phyloP scores from a whole-genome alignment of 768 basidiomycete species.

The Calocera viscosa region DNA sequence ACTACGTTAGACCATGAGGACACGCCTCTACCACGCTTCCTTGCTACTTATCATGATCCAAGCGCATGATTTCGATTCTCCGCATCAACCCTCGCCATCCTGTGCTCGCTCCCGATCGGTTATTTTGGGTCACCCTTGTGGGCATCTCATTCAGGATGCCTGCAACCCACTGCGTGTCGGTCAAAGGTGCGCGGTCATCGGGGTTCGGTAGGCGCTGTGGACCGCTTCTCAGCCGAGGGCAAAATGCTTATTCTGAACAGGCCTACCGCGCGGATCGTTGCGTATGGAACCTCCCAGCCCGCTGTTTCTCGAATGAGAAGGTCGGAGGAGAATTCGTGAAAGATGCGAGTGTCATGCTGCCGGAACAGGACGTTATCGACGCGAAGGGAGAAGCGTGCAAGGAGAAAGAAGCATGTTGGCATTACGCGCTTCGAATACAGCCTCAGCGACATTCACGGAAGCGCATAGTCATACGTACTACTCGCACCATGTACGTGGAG shows the following conservation, averaged over 20 bases:
- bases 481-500: conserved; percentile 68
- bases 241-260: not conserved
- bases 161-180: conserved; percentile 72
- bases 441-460: not conserved
- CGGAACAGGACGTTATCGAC: conserved; percentile 94
- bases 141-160: conserved; percentile 41
- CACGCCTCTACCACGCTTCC: not conserved
- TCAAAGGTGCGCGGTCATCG: conserved; percentile 77
- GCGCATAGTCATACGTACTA: conserved; percentile 43
- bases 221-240: not conserved
- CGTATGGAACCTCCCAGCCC: conserved; percentile 88
- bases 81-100: conserved; percentile 76
- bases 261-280: conserved; percentile 60
- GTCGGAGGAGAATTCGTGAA: conserved; percentile 64
- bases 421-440: conserved; percentile 65
- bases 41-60: conserved; percentile 7
- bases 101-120: conserved; percentile 56
- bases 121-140: conserved; percentile 44
- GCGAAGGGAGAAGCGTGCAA: conserved; percentile 80
- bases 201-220: conserved; percentile 52
- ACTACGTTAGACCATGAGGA: not conserved
- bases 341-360: conserved; percentile 75
- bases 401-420: conserved; percentile 86
- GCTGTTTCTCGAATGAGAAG: conserved; percentile 64
- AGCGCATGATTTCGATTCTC: conserved; percentile 39